Evolutionary conservation across 148 eudicot genomes (phyloP).

Genomic region (Vaccinium macrocarpon): DNA sequence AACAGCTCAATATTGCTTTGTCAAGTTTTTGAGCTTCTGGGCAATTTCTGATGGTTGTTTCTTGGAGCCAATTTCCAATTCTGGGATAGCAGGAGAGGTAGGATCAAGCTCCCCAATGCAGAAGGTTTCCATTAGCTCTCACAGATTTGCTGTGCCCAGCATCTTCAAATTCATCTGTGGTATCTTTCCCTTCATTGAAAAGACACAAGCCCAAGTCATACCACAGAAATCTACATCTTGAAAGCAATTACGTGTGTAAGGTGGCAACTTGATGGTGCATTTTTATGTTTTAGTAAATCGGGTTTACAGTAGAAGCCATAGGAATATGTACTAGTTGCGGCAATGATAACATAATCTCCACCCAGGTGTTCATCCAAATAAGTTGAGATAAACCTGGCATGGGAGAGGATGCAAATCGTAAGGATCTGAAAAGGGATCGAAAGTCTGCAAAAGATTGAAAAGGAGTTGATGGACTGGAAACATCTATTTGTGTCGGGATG

Average conservation of each 20-base stretch:
- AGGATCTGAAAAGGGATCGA: background rate
- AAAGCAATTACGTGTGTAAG: background rate
- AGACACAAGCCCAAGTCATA: background rate
- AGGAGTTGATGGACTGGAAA: background rate
- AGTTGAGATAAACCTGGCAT: conserved; percentile 76
- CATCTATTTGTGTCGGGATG: background rate
- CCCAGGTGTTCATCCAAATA: conserved; percentile 96
- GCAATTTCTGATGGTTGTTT: conserved; percentile 26
- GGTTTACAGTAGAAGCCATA: background rate
- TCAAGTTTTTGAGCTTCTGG: conserved; percentile 44
- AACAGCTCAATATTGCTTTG: conserved; percentile 63
- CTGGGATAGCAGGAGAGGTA: conserved; percentile 44
- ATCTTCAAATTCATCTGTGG: conserved; percentile 94
- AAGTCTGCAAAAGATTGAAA: background rate
- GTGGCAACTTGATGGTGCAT: background rate
- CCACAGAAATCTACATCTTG: background rate
- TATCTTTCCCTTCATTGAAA: conserved; percentile 65
- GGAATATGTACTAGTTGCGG: conserved; percentile 47
- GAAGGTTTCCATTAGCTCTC: conserved; percentile 67
- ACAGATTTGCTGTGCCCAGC: conserved; percentile 87
- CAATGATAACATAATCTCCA: conserved; percentile 82
- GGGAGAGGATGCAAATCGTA: background rate
- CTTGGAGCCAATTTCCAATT: conserved; percentile 38
- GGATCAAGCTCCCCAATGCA: conserved; percentile 83
- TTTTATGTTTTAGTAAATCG: background rate